A percentile compares a stretch with the other conserved stretches of the same genome.
Evolutionary conservation across 306 rosid genomes (phyloP).

Genomic region (Acmispon strigosus): DNA sequence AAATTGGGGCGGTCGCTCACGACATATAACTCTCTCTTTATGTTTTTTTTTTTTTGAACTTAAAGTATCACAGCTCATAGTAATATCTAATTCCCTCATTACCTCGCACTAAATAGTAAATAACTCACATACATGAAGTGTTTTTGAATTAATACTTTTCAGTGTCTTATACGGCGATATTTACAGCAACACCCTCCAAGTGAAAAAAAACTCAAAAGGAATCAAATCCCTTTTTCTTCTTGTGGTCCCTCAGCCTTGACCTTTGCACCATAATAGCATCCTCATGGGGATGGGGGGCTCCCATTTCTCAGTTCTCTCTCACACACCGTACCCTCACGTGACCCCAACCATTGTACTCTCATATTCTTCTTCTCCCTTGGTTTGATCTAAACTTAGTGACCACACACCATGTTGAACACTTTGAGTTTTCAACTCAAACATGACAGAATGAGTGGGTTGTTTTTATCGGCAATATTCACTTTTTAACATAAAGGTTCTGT

Average conservation of each 20-base stretch:
- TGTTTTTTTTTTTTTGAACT: too few species aligned
- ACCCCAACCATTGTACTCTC: background rate
- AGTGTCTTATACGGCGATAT: too few species aligned
- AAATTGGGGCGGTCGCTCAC: too few species aligned
- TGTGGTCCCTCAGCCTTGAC: constrained; percentile 29
- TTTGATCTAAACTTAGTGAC: background rate
- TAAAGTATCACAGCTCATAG: too few species aligned
- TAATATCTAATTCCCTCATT: too few species aligned
- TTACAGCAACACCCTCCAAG: too few species aligned
- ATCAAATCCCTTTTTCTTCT: constrained; percentile 35
- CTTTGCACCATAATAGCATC: constrained; percentile 17
- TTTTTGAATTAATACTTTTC: too few species aligned
- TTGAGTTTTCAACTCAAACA: background rate
- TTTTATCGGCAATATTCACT: constrained; percentile 9
- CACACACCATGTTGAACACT: background rate
- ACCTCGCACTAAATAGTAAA: too few species aligned
- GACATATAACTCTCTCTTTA: too few species aligned
- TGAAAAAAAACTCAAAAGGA: constrained; percentile 22
- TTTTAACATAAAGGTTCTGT: constrained; percentile 1
- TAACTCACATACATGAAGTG: too few species aligned
- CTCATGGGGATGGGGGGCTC: background rate
- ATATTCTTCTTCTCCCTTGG: background rate
- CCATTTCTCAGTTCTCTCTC: too few species aligned
- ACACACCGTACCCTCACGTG: constrained; percentile 2
- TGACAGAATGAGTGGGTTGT: background rate